A percentile compares a stretch with the other conserved stretches of the same genome.
phyloP scores from a whole-genome alignment of 345 rosid species.

The Nephelium lappaceum region DNA sequence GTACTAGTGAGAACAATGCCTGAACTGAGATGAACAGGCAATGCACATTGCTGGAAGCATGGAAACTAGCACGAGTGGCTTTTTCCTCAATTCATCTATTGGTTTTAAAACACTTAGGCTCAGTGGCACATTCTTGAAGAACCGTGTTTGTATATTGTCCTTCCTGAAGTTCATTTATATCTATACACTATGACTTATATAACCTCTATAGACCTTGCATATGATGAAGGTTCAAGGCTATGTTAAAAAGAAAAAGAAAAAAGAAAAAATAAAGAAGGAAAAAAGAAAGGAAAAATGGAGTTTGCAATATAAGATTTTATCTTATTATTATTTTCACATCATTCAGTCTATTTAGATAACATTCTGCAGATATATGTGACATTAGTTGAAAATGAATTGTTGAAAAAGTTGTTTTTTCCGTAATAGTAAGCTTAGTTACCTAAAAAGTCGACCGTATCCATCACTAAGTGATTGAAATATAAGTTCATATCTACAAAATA shows the following conservation, averaged over 20 bases:
- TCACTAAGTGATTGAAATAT: too few relatives aligned
- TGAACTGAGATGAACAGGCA: neutral
- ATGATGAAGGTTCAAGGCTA: neutral
- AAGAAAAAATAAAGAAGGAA: neutral
- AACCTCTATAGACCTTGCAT: neutral
- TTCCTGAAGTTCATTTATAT: neutral
- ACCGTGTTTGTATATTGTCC: neutral
- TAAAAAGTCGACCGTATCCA: neutral
- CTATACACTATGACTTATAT: neutral
- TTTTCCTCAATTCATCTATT: neutral
- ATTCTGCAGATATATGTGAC: neutral
- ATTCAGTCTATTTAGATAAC: neutral
- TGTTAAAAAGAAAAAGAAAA: neutral
- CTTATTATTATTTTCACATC: neutral
- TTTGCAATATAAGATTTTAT: neutral
- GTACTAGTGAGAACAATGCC: neutral
- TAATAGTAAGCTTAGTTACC: neutral
- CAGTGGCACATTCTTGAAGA: neutral
- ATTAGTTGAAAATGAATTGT: neutral
- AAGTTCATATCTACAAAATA: neutral
- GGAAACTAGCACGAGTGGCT: neutral
- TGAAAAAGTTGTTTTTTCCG: neutral
- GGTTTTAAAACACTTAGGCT: neutral
- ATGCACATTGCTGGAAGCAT: neutral
- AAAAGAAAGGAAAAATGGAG: too few relatives aligned